Evolutionary conservation across 495 filamentous ascomycete species (phyloP), one percentile per base, ranked within the genome.

Genomic region (Aspergillus egyptiacus): DNA sequence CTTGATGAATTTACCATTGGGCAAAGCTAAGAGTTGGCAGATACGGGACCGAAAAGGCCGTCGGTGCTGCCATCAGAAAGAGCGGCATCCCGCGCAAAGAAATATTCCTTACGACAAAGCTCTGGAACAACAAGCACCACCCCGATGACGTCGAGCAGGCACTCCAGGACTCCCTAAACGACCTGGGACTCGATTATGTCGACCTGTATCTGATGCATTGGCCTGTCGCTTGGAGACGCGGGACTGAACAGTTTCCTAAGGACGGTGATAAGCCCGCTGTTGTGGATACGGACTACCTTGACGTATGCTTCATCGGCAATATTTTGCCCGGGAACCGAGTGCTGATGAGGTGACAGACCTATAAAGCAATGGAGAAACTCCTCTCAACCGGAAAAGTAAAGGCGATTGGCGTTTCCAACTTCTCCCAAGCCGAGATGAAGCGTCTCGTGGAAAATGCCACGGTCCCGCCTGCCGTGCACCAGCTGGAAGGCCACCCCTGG

Each of bases 371-470:
- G 82, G 83, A 88, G 55, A 70, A 73, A 33, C 62, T 79, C 2
- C 59, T 77, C 3, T 60, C 73, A 28, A 68, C 69, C 23, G 81
- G 80, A 33, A 84, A 82, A 53, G 61, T 66, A 34, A 76, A 67
- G 50, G 82, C 72, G 4, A 87, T 95, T 54, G 88, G 89, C 1
- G 76, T 93, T 6, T 86, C 79, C 54, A 95, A 91, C 68, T 89
- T 88, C 66, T 79, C 75, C 18, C 74, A 82, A 48, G 71, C 68
- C 11, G 83, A 91, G 53, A 63, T 90, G 48, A 80, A 88, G 65
- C 72, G 74, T 37, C 55, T 91, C 13, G 40, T 91, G n/a, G 70
- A 79, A 43, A 75, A 84, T 24, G 67, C 72, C 17, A 66, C 59
- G 5, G 71, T 85, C 28, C 75, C 81, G 1, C 83, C 83, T 2